Conservation (phyloP, 176 grass and related monocot species). For the Alloteropsis semialata region DNA sequence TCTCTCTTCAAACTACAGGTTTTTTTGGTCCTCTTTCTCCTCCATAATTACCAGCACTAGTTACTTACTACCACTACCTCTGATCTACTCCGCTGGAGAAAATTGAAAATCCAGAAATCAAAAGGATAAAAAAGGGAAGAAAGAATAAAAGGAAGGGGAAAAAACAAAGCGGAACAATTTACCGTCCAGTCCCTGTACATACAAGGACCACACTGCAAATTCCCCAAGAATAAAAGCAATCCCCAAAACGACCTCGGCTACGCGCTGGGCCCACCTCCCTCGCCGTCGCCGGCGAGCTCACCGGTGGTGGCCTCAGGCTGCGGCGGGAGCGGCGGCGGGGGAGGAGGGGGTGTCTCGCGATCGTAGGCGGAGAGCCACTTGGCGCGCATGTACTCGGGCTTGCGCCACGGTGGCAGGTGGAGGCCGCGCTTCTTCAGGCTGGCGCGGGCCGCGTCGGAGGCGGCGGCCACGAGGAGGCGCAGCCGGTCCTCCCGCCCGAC, state of each 20-base stretch:
- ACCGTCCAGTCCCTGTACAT: conserved; percentile 11
- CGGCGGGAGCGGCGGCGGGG: background rate
- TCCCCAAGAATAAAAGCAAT: background rate
- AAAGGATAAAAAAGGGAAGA: conserved; percentile 24
- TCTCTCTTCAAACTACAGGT: conserved; percentile 7
- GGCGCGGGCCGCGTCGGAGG: conserved; percentile 54
- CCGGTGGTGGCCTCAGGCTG: conserved; percentile 20
- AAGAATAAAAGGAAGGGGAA: background rate
- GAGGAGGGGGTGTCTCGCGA: conserved; percentile 15
- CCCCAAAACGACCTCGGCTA: conserved; percentile 18
- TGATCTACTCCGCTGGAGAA: conserved; percentile 25
- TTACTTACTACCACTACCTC: conserved; percentile 2
- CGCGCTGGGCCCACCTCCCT: conserved; percentile 29
- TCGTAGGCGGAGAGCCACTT: conserved; percentile 87
- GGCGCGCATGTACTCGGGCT: conserved; percentile 88
- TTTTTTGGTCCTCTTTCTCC: conserved; percentile 17
- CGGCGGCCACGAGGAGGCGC: conserved; percentile 60
- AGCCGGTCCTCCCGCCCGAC: conserved; percentile 74
- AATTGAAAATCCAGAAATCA: conserved; percentile 13
- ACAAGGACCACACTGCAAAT: conserved; percentile 16
- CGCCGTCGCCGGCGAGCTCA: conserved; percentile 52
- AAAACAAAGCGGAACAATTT: conserved; percentile 10
- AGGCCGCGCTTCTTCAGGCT: conserved; percentile 87
- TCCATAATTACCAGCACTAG: conserved; percentile 21
- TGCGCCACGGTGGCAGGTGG: conserved; percentile 79